These are phyloP conservation scores for Trametes maxima DNA, from an alignment of 768 basidiomycete species.

Conservation along the genomic window DNA sequence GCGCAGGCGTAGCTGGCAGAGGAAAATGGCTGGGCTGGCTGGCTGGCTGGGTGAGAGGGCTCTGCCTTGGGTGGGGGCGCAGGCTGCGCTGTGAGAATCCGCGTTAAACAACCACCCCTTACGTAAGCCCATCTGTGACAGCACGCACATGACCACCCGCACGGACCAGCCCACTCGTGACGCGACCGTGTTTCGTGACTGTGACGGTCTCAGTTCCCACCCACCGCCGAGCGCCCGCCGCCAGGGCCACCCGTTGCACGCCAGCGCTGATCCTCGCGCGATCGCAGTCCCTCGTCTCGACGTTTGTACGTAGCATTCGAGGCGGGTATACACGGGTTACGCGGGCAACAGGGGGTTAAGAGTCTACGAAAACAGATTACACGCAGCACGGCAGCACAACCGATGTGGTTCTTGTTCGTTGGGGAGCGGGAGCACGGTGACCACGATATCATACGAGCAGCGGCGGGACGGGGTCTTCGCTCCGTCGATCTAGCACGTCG, in stretches of 20 bases:
- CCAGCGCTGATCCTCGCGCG: neutral
- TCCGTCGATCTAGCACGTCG: slow-evolving; percentile 59
- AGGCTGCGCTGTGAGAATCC: slow-evolving; percentile 22
- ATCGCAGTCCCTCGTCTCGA: slow-evolving; percentile 10
- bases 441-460: slow-evolving; percentile 9
- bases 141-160: slow-evolving; percentile 24
- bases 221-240: neutral
- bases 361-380: neutral
- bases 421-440: neutral
- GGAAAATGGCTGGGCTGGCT: slow-evolving; percentile 25
- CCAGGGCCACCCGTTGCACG: neutral
- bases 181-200: slow-evolving; percentile 22
- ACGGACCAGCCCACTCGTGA: slow-evolving; percentile 27
- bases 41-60: slow-evolving; percentile 29
- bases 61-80: slow-evolving; percentile 26
- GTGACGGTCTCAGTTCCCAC: slow-evolving; percentile 15
- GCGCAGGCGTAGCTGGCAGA: slow-evolving; percentile 26
- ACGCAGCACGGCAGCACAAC: neutral
- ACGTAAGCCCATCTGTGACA: slow-evolving; percentile 23
- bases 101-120: slow-evolving; percentile 25
- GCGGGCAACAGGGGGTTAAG: neutral
- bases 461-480: slow-evolving; percentile 27
- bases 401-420: neutral
- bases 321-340: slow-evolving; percentile 1
- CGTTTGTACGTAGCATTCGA: neutral